A percentile compares a stretch with the other conserved stretches of the same genome.
These are phyloP conservation scores for Colletotrichum endophyticum DNA, from an alignment of 2,329 filamentous ascomycete species.

Conservation along the genomic window DNA sequence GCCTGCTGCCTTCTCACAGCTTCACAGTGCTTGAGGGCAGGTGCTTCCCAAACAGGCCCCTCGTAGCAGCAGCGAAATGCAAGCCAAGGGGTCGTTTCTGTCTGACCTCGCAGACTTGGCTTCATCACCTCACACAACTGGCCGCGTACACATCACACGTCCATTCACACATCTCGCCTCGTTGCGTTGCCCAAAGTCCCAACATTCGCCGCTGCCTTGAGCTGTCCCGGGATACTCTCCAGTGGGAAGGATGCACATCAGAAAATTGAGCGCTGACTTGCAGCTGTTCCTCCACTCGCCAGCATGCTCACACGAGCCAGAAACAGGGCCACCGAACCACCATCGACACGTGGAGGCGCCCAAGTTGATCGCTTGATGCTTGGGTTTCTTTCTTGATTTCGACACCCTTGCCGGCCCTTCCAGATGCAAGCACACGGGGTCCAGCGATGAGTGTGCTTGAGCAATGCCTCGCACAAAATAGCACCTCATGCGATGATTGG, in stretches of 20 bases:
- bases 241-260: background rate
- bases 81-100: background rate
- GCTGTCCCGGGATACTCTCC: background rate
- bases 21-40: background rate
- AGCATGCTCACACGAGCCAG: background rate
- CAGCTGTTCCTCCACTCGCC: background rate
- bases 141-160: background rate
- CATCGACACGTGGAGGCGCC: slow-evolving; percentile 16
- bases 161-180: background rate
- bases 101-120: background rate
- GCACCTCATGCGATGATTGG: background rate
- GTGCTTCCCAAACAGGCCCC: background rate
- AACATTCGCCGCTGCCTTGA: background rate
- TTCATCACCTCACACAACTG: background rate
- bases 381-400: background rate
- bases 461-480: slow-evolving; percentile 5
- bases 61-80: background rate
- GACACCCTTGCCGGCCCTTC: background rate
- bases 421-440: background rate
- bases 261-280: background rate
- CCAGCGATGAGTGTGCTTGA: background rate
- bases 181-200: background rate
- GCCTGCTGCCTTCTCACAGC: background rate
- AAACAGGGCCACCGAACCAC: background rate
- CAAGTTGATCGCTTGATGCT: slow-evolving; percentile 16